Percentiles rank a stretch among this genome's conserved stretches.
Conservation (phyloP, 192 early-diverging fungal genomes). For the Coemansia aciculifera region DNA sequence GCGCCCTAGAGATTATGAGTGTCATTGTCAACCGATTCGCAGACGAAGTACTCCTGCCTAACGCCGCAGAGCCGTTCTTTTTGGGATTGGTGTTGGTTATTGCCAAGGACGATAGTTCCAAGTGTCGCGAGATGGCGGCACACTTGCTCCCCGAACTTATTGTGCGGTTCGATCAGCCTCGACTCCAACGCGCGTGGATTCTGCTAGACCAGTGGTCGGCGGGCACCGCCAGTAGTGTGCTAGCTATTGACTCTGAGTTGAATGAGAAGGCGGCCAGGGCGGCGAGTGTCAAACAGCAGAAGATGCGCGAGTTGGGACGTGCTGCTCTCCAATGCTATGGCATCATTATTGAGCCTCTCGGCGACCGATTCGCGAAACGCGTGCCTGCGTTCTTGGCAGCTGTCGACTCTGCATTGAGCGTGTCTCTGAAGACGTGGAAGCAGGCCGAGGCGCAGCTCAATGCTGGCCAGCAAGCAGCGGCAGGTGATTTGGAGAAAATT, state of each 20-base stretch:
- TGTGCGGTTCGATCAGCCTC: slow-evolving; percentile 60
- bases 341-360: slow-evolving; percentile 76
- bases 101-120: slow-evolving; percentile 88
- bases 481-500: slow-evolving; percentile 50
- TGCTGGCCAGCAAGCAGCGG: slow-evolving; percentile 16
- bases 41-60: slow-evolving; percentile 69
- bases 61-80: slow-evolving; percentile 81
- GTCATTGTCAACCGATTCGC: slow-evolving; percentile 77
- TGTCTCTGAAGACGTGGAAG: slow-evolving; percentile 51
- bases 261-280: slow-evolving; percentile 7
- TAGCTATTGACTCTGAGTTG: slow-evolving; percentile 3
- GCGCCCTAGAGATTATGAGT: slow-evolving; percentile 86
- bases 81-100: slow-evolving; percentile 80
- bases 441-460: slow-evolving; percentile 48
- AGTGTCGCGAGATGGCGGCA: slow-evolving; percentile 89
- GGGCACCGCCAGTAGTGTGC: slow-evolving; percentile 20
- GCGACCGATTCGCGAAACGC: slow-evolving; percentile 59
- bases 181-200: slow-evolving; percentile 63
- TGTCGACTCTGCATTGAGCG: slow-evolving; percentile 54
- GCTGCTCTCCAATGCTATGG: slow-evolving; percentile 86
- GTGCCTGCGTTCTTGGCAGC: slow-evolving; percentile 58
- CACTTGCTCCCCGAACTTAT: slow-evolving; percentile 70
- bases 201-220: slow-evolving; percentile 80
- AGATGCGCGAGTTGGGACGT: slow-evolving; percentile 66
- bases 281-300: slow-evolving; percentile 15